Conservation (phyloP, 768 basidiomycete species). For the Russula lepida region DNA sequence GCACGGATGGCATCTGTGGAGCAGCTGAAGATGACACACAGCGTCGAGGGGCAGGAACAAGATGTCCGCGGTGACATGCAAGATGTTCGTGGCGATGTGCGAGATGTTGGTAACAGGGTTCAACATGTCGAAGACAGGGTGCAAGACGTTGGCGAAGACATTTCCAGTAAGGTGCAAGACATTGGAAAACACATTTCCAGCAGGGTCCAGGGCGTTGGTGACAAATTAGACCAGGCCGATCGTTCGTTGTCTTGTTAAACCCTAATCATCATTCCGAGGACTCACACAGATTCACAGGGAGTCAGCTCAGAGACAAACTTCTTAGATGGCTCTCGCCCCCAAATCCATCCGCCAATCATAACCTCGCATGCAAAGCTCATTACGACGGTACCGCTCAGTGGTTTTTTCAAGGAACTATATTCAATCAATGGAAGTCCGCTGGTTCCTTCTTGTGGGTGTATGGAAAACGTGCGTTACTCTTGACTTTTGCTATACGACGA, state of each 20-base stretch:
- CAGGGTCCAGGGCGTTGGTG: neutral
- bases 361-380: neutral
- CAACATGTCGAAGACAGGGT: neutral
- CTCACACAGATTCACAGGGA: neutral
- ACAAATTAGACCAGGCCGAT: neutral
- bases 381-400: neutral
- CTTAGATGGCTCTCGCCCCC: conserved; percentile 29
- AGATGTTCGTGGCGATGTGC: neutral
- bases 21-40: neutral
- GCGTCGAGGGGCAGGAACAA: neutral
- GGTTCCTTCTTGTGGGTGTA: neutral
- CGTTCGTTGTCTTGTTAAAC: too few species aligned
- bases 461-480: neutral
- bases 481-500: neutral
- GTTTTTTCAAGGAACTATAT: neutral
- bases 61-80: neutral
- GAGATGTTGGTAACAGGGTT: neutral
- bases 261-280: neutral
- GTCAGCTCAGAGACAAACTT: neutral
- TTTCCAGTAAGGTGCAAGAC: neutral
- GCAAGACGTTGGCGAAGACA: neutral
- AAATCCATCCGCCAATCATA: neutral
- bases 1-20: neutral
- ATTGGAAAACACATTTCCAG: neutral
- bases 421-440: neutral